These are phyloP conservation scores for Pseudisothecium myosuroides DNA, from an alignment of 225 moss, liverwort and hornwort species.

Conservation along the genomic window DNA sequence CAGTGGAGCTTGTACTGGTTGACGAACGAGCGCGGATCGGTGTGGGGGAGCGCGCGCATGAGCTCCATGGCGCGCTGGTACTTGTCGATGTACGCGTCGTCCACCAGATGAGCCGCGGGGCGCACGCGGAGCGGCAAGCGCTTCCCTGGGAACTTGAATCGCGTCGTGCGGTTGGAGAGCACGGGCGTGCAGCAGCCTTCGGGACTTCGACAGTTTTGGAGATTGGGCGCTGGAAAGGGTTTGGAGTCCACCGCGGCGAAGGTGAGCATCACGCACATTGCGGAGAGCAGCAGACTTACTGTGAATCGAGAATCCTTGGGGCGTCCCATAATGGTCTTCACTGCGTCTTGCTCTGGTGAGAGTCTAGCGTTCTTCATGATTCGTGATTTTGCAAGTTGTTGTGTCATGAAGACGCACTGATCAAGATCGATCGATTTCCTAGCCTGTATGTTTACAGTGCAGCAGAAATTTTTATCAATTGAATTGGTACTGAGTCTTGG, in stretches of 20 bases:
- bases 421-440: background rate
- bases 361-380: background rate
- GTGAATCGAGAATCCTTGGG: background rate
- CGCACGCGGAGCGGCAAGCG: conserved; percentile 1
- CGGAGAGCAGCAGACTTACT: background rate
- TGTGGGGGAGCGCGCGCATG: conserved; percentile 25
- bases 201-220: background rate
- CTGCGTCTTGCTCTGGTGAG: background rate
- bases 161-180: background rate
- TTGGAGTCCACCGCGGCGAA: background rate
- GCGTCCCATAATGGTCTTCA: too few relatives aligned
- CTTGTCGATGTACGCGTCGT: conserved; percentile 18
- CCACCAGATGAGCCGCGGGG: conserved; percentile 7
- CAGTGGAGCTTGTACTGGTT: conserved; percentile 37
- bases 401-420: background rate
- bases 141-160: background rate
- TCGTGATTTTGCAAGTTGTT: background rate
- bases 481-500: background rate
- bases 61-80: conserved; percentile 12
- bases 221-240: conserved; percentile 12
- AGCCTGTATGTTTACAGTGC: background rate
- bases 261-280: background rate
- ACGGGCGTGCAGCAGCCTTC: conserved; percentile 10
- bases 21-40: conserved; percentile 13
- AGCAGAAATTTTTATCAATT: background rate